Base-by-base conservation (phyloP, 192 early-diverging fungal species). In the Podila clonocystis region DNA sequence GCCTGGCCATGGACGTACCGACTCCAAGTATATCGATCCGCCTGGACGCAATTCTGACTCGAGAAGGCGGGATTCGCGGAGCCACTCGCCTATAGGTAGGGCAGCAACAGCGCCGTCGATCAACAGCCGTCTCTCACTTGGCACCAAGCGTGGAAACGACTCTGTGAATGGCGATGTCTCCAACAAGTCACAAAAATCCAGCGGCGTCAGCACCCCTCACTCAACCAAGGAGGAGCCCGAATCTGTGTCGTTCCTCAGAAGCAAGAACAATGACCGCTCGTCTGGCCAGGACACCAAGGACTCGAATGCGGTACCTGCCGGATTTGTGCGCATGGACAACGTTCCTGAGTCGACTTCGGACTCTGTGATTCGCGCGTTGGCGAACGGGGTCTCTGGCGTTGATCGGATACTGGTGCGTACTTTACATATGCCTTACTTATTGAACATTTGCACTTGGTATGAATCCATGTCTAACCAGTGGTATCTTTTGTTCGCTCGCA, bases 251-350 rank as follows among this genome's bases (percentile, higher is more conserved):
- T 73, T 73, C 29, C 64, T 73, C 62, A 72, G 77, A 6, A 65
- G 63, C n/a, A 67, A 57, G 17, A 19, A 65, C 26, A 4, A 65
- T 45, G 28, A 34, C 4, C 50, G 62, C 8, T 45, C 58, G 33
- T 20, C 24, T 17, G 22, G 13, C 19, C 4, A 24, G 15, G 38
- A 50, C 26, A 45, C 59, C 6, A 62, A 41, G 29, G 19, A 50
- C 29, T 36, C 34, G 34, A 62, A 55, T 60, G 26, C 57, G 4
- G 62, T 41, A 6, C 66, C 77, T 0, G 64, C 48, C 15, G 77
- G 77, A 20, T 72, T 72, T 67, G 77, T 80, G 26, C 71, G 64
- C 17, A 55, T 80, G 62, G 77, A 80, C 13, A 80, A 80, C 12
- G 50, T 80, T 4, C 77, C 77, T 11, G 70, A 69, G 7, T 49